Conservation (phyloP, 306 rosid genomes). For the Fragaria ananassa region DNA sequence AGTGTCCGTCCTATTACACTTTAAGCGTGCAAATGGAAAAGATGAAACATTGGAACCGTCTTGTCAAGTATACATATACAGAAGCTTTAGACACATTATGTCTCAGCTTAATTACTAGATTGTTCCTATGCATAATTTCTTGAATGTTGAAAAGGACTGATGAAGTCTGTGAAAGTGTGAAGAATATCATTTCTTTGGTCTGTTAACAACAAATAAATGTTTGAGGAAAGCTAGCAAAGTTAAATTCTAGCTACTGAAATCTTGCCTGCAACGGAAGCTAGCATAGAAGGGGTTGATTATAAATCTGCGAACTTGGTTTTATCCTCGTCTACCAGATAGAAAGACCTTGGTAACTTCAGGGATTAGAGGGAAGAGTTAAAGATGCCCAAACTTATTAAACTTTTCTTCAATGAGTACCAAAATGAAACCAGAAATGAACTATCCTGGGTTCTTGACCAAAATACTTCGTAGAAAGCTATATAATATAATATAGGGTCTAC, state of each 20-base stretch:
- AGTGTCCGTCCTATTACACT: neutral
- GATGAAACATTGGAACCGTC: neutral
- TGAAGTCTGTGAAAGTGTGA: neutral
- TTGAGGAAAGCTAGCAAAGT: neutral
- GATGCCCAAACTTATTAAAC: neutral
- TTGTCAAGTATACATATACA: neutral
- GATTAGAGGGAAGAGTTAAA: neutral
- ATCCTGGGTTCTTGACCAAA: constrained; percentile 13
- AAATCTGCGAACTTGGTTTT: neutral
- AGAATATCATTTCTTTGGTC: constrained; percentile 1
- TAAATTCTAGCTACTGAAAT: neutral
- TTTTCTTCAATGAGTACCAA: neutral
- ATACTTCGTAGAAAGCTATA: neutral
- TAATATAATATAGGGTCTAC: neutral
- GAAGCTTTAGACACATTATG: neutral
- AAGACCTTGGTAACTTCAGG: neutral
- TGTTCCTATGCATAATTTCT: neutral
- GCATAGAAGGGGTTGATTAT: neutral
- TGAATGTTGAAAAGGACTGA: neutral
- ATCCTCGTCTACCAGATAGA: neutral
- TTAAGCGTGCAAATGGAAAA: neutral
- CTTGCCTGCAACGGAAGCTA: neutral
- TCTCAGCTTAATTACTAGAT: neutral
- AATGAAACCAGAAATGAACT: neutral
- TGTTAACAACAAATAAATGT: neutral